Evolutionary conservation across 495 filamentous ascomycete species (phyloP).

Genomic region (Hypoxylon crocopeplum): DNA sequence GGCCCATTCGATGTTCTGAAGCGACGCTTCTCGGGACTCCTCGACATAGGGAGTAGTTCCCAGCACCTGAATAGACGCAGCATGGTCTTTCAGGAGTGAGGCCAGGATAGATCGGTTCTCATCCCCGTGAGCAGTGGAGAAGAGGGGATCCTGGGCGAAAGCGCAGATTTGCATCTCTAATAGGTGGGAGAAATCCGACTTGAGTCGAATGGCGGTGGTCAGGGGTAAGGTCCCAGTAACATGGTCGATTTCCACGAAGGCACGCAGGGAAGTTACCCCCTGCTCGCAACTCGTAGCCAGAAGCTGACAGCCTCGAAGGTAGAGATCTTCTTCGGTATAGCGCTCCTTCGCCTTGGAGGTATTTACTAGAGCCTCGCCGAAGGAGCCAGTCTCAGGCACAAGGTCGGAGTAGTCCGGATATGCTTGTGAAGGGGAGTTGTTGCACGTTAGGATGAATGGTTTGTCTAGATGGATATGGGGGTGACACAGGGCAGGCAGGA

Average conservation of each 20-base stretch:
- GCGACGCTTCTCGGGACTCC: conserved; percentile 50
- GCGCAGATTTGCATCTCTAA: conserved; percentile 74
- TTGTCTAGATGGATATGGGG: conserved; percentile 83
- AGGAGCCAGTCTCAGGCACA: conserved; percentile 64
- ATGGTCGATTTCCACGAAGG: conserved; percentile 77
- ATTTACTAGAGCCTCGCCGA: conserved; percentile 68
- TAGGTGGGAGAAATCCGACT: conserved; percentile 58
- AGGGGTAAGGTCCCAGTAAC: conserved; percentile 65
- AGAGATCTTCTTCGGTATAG: conserved; percentile 66
- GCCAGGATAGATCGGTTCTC: conserved; percentile 30
- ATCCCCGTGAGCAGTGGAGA: conserved; percentile 59
- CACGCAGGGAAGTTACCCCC: conserved; percentile 75
- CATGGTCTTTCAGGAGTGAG: conserved; percentile 40
- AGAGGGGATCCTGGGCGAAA: conserved; percentile 76
- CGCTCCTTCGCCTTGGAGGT: conserved; percentile 67
- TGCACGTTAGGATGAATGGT: conserved; percentile 64
- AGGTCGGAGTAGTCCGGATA: conserved; percentile 65
- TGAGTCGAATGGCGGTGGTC: conserved; percentile 63
- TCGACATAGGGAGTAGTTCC: conserved; percentile 80
- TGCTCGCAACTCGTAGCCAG: conserved; percentile 69
- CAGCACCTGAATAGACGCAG: conserved; percentile 63
- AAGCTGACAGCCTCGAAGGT: conserved; percentile 67
- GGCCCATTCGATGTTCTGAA: conserved; percentile 70
- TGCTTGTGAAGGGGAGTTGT: conserved; percentile 4
- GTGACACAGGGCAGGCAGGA: conserved; percentile 71